Percentiles rank a stretch among this genome's conserved stretches.
These are phyloP conservation scores for Tarenaya hassleriana DNA, from an alignment of 345 rosid species.

Conservation along the genomic window DNA sequence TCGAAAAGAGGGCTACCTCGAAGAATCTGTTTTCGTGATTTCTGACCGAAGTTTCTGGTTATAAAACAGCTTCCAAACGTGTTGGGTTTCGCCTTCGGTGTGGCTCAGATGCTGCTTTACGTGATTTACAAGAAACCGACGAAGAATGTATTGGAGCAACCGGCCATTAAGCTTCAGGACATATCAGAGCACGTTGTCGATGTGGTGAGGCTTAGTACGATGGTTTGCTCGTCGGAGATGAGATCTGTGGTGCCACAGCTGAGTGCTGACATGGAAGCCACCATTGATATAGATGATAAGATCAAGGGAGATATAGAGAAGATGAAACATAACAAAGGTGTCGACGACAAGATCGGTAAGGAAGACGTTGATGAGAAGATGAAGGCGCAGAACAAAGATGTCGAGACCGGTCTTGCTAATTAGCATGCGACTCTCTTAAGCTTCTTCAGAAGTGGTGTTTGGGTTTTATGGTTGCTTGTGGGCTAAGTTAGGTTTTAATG, in stretches of 20 bases:
- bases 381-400: no score
- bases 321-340: slow-evolving; percentile 21
- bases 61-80: slow-evolving; percentile 62
- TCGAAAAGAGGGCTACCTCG: no score
- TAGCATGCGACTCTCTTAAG: no score
- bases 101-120: slow-evolving; percentile 72
- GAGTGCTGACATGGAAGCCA: slow-evolving; percentile 27
- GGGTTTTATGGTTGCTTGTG: no score
- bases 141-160: slow-evolving; percentile 30
- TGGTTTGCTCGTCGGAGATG: slow-evolving; percentile 36
- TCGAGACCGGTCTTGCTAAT: no score
- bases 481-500: no score
- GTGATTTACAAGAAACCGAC: slow-evolving; percentile 52
- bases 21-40: no score
- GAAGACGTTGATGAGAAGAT: no score
- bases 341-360: no score
- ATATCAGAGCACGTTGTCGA: slow-evolving; percentile 46
- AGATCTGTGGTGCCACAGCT: slow-evolving; percentile 32
- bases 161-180: slow-evolving; percentile 39
- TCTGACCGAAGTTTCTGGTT: neutral
- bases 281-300: slow-evolving; percentile 23
- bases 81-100: slow-evolving; percentile 67
- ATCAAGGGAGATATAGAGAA: slow-evolving; percentile 24
- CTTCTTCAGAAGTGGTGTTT: no score
- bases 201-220: slow-evolving; percentile 34